Base-by-base conservation (phyloP, 1,139 yeast species). In the Hyphopichia burtonii region DNA sequence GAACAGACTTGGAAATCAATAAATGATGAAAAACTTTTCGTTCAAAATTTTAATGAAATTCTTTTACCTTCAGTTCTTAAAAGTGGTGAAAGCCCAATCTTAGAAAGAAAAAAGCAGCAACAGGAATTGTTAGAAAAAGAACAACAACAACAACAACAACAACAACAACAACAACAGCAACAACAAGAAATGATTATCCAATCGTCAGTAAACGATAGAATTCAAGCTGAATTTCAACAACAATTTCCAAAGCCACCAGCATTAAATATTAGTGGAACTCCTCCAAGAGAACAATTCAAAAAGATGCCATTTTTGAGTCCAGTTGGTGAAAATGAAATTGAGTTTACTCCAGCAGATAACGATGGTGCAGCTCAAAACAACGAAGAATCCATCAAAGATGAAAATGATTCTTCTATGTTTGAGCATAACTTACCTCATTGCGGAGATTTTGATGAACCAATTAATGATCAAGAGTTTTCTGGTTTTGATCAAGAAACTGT, bases 41-140 rank as follows among this genome's bases (percentile, higher is more conserved):
- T 69, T n/a, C 52, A 59, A 14, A 59, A 60, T 23, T 61, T 69
- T 12, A 61, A 61, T 45, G 68, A 68, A 44, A 53, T 55, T 9
- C 54, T 70, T 32, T 51, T 69, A 27, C 76, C 75, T 8, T 55
- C 74, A 1, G 72, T 69, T 1, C 51, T 70, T 28, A 64, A 59
- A 45, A 56, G 53, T 20, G 65, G 71, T 1, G 68, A 63, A 44
- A 65, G 70, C 38, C 67, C 64, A 0, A 66, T 66, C 7, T 48
- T 64, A 53, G 58, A 56, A 31, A 44, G 57, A 7, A 62, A 59
- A 45, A 45, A 70, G 31, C 51, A 55, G 41, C 69, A 63, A 37
- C 51, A 46, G 18, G 41, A 40, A 19, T 11, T 33, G 19, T 28
- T 32, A 17, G 39, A 39, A 36, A 25, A 22, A 25, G 43, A 36